Percentiles rank a stretch among this genome's conserved stretches.
These are phyloP conservation scores for Didymellaceae sp. DNA, from an alignment of 2,329 filamentous ascomycete genomes.

Conservation along the genomic window DNA sequence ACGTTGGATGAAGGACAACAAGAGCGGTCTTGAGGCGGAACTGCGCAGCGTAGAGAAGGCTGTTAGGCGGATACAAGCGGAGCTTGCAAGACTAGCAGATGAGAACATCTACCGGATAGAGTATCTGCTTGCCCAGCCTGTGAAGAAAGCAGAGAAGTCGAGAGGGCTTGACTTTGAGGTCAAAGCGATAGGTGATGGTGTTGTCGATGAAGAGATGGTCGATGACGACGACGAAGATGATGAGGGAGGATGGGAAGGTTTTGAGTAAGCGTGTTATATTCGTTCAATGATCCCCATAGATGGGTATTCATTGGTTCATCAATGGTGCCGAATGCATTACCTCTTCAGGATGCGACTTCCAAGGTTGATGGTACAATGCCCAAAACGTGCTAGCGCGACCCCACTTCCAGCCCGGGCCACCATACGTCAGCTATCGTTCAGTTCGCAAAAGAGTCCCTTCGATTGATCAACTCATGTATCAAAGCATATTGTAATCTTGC, in stretches of 20 bases:
- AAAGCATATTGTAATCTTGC: background rate
- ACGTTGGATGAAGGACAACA: conserved; percentile 80
- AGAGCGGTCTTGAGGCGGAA: conserved; percentile 81
- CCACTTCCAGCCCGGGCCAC: conserved; percentile 14
- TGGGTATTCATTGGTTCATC: background rate
- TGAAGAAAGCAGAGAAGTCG: conserved; percentile 34
- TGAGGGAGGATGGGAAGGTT: conserved; percentile 62
- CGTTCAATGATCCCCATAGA: conserved; percentile 2
- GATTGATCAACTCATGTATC: background rate
- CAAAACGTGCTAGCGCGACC: conserved; percentile 18
- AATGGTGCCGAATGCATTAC: background rate
- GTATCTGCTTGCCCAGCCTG: conserved; percentile 70
- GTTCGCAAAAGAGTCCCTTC: conserved; percentile 2
- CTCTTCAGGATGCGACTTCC: background rate
- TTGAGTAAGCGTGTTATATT: conserved; percentile 46
- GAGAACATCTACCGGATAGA: conserved; percentile 90
- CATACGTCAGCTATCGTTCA: conserved; percentile 13
- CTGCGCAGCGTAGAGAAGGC: conserved; percentile 82
- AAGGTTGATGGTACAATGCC: conserved; percentile 2
- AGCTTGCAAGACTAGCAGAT: conserved; percentile 82
- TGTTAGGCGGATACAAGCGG: conserved; percentile 78
- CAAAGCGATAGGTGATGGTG: conserved; percentile 39
- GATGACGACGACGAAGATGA: conserved; percentile 38
- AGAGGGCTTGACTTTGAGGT: conserved; percentile 41
- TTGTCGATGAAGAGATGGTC: conserved; percentile 46